These are phyloP conservation scores for Ascochyta viciae-villosae DNA, from an alignment of 2,329 filamentous ascomycete genomes.

Conservation along the genomic window DNA sequence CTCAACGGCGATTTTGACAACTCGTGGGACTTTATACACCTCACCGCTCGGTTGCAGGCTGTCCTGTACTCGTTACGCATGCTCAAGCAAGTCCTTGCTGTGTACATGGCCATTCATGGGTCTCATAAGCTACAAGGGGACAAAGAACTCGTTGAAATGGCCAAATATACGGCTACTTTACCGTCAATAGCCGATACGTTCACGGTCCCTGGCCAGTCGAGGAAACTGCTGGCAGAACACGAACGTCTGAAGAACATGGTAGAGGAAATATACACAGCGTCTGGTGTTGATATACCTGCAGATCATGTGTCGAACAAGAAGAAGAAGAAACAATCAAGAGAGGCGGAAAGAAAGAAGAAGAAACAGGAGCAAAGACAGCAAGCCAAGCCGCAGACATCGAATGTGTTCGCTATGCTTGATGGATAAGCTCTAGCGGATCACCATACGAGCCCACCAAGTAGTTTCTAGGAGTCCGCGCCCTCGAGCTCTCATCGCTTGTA, in stretches of 20 bases:
- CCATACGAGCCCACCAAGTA: too few relatives aligned
- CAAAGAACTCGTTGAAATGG: slow-evolving; percentile 14
- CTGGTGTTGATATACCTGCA: slow-evolving; percentile 27
- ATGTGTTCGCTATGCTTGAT: slow-evolving; percentile 13
- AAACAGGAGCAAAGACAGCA: slow-evolving; percentile 28
- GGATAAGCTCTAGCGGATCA: background rate
- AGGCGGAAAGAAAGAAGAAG: slow-evolving; percentile 37
- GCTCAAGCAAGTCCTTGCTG: slow-evolving; percentile 46
- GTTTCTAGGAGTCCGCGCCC: background rate
- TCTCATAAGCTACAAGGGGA: background rate
- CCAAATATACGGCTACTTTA: slow-evolving; percentile 27
- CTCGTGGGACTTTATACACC: slow-evolving; percentile 50
- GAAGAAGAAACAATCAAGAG: slow-evolving; percentile 33
- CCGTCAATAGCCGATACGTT: slow-evolving; percentile 36
- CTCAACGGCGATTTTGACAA: slow-evolving; percentile 43
- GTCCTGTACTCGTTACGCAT: slow-evolving; percentile 54
- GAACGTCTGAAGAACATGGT: slow-evolving; percentile 27
- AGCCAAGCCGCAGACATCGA: background rate
- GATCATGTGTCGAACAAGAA: slow-evolving; percentile 31
- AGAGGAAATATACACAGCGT: slow-evolving; percentile 36
- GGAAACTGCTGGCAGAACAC: slow-evolving; percentile 20
- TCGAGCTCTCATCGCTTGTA: background rate
- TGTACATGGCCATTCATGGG: slow-evolving; percentile 24
- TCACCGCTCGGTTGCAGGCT: slow-evolving; percentile 51
- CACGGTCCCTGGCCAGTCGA: slow-evolving; percentile 34